Percentiles rank a stretch among this genome's conserved stretches.
These are phyloP conservation scores for Schrenkiella parvula DNA, from an alignment of 345 rosid species.

Conservation along the genomic window DNA sequence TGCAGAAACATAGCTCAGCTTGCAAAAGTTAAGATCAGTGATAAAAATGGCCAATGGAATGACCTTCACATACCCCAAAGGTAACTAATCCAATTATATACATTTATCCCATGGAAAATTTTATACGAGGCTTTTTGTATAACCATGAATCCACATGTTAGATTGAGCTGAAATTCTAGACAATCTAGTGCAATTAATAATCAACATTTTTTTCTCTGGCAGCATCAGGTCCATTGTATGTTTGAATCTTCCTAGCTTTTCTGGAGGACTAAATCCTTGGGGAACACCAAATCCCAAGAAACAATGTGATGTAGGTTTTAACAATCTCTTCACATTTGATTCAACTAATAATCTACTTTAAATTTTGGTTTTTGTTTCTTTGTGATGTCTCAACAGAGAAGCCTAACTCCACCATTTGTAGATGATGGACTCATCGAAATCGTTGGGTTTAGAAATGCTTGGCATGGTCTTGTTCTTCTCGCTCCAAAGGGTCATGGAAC, in stretches of 20 bases:
- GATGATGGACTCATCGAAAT: constrained; percentile 79
- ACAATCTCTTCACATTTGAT: not conserved
- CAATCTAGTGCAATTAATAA: not conserved
- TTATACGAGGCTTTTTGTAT: not conserved
- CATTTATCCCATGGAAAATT: not conserved
- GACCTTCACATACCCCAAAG: constrained; percentile 60
- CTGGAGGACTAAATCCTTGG: constrained; percentile 93
- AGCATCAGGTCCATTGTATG: constrained; percentile 87
- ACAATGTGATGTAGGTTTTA: constrained; percentile 41
- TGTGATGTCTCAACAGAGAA: constrained; percentile 46
- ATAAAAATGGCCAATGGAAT: constrained; percentile 52
- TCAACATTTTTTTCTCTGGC: constrained; percentile 8
- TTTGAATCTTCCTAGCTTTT: constrained; percentile 91
- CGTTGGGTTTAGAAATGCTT: constrained; percentile 94
- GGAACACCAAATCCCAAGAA: constrained; percentile 66
- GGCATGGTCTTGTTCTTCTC: constrained; percentile 86
- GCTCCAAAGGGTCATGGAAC: constrained; percentile 90
- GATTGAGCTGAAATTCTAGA: not conserved
- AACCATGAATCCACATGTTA: not conserved
- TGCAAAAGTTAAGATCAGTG: constrained; percentile 64
- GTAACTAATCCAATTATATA: not conserved
- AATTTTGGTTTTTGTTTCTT: not conserved
- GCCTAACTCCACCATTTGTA: constrained; percentile 74
- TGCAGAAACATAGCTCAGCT: constrained; percentile 79
- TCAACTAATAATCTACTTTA: not conserved